Conservation (phyloP, 768 basidiomycete genomes). For the Vararia minispora region DNA sequence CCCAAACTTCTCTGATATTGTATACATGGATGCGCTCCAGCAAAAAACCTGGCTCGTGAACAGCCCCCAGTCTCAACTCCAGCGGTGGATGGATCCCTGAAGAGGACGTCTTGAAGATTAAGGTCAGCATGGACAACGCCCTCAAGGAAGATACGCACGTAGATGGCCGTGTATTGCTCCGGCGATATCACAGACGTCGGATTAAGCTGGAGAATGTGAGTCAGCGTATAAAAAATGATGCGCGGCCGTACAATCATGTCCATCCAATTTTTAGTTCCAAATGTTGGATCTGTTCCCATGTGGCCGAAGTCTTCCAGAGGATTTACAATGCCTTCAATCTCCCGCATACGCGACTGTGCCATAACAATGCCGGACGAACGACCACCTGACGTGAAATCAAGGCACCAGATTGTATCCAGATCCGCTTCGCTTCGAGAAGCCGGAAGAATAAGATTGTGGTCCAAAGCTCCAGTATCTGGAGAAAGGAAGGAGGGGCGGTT, state of each 20-base stretch:
- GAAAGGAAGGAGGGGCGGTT: constrained; percentile 43
- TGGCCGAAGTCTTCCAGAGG: constrained; percentile 37
- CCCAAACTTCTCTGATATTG: constrained; percentile 65
- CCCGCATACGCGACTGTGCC: constrained; percentile 63
- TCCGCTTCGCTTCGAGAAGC: constrained; percentile 20
- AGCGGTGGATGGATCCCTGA: constrained; percentile 59
- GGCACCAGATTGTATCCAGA: no score
- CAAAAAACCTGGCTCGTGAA: constrained; percentile 67
- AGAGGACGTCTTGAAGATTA: constrained; percentile 43
- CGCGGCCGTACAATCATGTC: constrained; percentile 41
- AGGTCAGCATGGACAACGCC: background rate
- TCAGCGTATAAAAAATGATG: background rate
- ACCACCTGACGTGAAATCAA: constrained; percentile 59
- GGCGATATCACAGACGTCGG: constrained; percentile 32
- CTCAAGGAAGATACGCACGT: constrained; percentile 33
- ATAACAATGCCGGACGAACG: constrained; percentile 47
- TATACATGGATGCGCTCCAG: constrained; percentile 63
- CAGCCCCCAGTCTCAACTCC: constrained; percentile 50
- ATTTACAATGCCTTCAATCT: constrained; percentile 56
- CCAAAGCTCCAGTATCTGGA: constrained; percentile 32
- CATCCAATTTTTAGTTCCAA: constrained; percentile 50
- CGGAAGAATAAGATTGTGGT: constrained; percentile 39
- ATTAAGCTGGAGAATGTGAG: constrained; percentile 34
- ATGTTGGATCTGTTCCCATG: constrained; percentile 32
- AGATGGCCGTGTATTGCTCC: constrained; percentile 56